Conservation (phyloP, 2,329 filamentous ascomycete species). For the Aspergillus ruber region DNA sequence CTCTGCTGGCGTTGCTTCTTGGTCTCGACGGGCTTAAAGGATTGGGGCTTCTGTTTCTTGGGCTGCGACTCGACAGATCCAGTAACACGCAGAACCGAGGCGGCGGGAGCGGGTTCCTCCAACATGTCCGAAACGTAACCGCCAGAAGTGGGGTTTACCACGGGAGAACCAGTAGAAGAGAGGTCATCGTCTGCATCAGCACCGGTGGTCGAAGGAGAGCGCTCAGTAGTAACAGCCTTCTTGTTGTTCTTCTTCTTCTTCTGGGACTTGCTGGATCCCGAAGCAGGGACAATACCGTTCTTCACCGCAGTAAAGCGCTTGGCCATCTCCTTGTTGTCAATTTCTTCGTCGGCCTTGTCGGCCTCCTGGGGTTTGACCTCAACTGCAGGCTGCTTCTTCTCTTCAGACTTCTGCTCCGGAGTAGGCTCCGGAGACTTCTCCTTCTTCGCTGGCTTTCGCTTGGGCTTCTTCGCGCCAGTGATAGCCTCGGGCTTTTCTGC, state of each 20-base stretch:
- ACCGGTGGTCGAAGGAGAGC: conserved; percentile 63
- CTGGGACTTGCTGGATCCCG: conserved; percentile 35
- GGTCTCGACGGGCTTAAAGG: conserved; percentile 64
- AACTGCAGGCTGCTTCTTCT: conserved; percentile 26
- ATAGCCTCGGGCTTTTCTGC: conserved; percentile 30
- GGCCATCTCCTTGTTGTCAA: conserved; percentile 70
- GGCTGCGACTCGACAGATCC: conserved; percentile 52
- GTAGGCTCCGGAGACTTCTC: conserved; percentile 17
- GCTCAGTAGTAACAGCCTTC: conserved; percentile 47
- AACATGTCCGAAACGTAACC: conserved; percentile 88
- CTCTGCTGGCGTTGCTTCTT: conserved; percentile 96
- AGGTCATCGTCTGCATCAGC: conserved; percentile 76
- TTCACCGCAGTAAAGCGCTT: conserved; percentile 65
- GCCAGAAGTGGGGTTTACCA: conserved; percentile 42
- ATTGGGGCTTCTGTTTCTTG: conserved; percentile 55
- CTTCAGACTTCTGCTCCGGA: conserved; percentile 24
- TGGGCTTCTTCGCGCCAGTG: conserved; percentile 34
- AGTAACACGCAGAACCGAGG: conserved; percentile 72
- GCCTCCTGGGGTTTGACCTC: conserved; percentile 22
- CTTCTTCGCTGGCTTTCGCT: conserved; percentile 32
- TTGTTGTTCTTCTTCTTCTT: conserved; percentile 70
- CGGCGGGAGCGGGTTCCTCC: conserved; percentile 61
- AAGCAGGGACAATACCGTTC: conserved; percentile 54
- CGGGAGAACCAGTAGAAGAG: conserved; percentile 63
- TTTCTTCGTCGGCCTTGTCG: conserved; percentile 48